Percentiles rank a stretch among this genome's conserved stretches.
phyloP scores from a whole-genome alignment of 1,139 yeast genomes.

The Pichia sp. region DNA sequence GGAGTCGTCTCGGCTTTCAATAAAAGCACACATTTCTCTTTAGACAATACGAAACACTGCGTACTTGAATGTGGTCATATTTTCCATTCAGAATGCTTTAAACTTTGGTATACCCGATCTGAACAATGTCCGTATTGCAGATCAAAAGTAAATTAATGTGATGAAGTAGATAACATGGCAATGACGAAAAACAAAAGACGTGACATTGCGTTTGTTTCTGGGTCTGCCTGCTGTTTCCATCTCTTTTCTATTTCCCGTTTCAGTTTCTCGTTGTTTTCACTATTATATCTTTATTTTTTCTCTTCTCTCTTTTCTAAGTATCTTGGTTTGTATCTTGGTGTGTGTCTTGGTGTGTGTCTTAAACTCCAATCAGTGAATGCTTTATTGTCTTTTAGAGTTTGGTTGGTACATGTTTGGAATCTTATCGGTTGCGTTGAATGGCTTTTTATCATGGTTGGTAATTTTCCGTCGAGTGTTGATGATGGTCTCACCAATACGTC shows the following conservation, averaged over 20 bases:
- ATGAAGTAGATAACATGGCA: no score
- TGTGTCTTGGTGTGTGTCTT: no score
- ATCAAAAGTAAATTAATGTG: conserved; percentile 6
- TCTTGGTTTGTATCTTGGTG: background rate
- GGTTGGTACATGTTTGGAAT: no score
- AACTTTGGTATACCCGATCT: conserved; percentile 37
- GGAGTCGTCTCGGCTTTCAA: no score
- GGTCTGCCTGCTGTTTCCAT: background rate
- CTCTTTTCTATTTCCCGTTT: background rate
- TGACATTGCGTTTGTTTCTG: background rate
- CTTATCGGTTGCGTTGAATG: no score
- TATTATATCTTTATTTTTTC: background rate
- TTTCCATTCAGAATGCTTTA: conserved; percentile 40
- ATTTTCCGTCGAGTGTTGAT: no score
- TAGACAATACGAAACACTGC: background rate
- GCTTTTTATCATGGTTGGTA: no score
- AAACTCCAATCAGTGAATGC: no score
- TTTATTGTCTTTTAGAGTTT: no score
- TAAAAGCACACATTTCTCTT: no score
- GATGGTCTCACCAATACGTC: no score
- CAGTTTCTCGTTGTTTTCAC: background rate
- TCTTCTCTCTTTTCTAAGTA: background rate
- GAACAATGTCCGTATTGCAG: conserved; percentile 43
- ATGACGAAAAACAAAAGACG: no score
- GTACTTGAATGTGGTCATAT: conserved; percentile 33